Percentiles rank a stretch among this genome's conserved stretches.
These are phyloP conservation scores for Singerocomus inundabilis DNA, from an alignment of 1,284 basidiomycete species.

Conservation along the genomic window DNA sequence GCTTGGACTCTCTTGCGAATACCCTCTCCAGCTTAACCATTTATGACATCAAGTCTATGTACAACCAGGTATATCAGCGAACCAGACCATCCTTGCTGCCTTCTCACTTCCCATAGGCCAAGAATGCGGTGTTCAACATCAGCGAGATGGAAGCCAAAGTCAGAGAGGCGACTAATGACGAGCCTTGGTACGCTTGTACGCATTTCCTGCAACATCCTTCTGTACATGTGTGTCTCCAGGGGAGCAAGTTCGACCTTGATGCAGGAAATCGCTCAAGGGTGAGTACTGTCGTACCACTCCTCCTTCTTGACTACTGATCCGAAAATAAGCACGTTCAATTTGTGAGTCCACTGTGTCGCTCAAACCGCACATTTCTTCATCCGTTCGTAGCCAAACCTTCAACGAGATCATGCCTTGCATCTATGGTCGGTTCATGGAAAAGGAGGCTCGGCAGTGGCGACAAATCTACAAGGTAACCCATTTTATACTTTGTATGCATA, in stretches of 20 bases:
- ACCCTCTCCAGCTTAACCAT: conserved; percentile 75
- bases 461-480: conserved; percentile 92
- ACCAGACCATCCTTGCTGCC: not conserved
- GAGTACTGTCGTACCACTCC: conserved; percentile 31
- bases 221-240: conserved; percentile 48
- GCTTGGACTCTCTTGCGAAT: conserved; percentile 64
- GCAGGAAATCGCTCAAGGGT: conserved; percentile 98
- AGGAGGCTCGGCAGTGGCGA: conserved; percentile 97
- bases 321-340: conserved; percentile 78
- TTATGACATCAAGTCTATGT: conserved; percentile 93
- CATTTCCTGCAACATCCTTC: not conserved
- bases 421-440: conserved; percentile 94
- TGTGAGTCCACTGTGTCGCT: conserved; percentile 52
- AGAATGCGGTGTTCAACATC: conserved; percentile 90
- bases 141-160: conserved; percentile 99
- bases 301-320: conserved; percentile 9
- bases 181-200: conserved; percentile 75
- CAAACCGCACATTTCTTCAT: conserved; percentile 12
- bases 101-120: conserved; percentile 52
- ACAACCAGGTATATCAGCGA: conserved; percentile 69
- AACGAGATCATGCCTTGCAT: conserved; percentile 99
- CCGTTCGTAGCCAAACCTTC: conserved; percentile 79
- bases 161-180: conserved; percentile 95
- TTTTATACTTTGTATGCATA: not conserved
- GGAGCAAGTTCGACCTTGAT: conserved; percentile 97